These are phyloP conservation scores for Penicillium maclennaniae DNA, from an alignment of 495 filamentous ascomycete genomes.

Conservation along the genomic window DNA sequence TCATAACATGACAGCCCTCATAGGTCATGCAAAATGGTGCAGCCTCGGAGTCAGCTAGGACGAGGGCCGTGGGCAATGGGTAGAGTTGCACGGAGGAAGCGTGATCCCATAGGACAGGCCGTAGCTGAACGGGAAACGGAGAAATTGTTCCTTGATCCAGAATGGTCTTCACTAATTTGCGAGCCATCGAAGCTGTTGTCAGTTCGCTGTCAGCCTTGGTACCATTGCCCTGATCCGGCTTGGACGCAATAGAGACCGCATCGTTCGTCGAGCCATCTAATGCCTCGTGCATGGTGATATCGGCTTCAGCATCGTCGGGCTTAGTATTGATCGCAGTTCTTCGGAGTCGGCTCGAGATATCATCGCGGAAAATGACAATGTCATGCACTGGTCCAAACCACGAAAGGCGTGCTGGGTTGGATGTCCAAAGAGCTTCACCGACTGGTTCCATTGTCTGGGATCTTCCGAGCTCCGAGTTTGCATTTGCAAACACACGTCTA, in stretches of 20 bases:
- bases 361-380: conserved; percentile 80
- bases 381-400: conserved; percentile 85
- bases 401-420: conserved; percentile 74
- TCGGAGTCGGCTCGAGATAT: conserved; percentile 71
- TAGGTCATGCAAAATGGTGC: conserved; percentile 82
- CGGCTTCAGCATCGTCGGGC: conserved; percentile 18
- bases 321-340: conserved; percentile 63
- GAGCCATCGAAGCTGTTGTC: conserved; percentile 56
- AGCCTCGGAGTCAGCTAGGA: conserved; percentile 76
- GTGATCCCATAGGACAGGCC: conserved; percentile 89
- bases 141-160: conserved; percentile 88
- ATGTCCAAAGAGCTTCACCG: conserved; percentile 81
- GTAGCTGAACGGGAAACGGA: conserved; percentile 70
- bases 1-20: conserved; percentile 94
- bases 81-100: conserved; percentile 71
- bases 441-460: conserved; percentile 39
- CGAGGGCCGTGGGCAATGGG: conserved; percentile 77
- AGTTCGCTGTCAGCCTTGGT: conserved; percentile 29
- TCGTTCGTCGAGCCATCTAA: conserved; percentile 11
- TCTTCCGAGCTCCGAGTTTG: conserved; percentile 59
- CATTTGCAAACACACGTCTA: conserved; percentile 70
- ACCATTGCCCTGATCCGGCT: conserved; percentile 13
- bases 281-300: conserved; percentile 20
- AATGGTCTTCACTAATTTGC: conserved; percentile 83
- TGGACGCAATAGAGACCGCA: conserved; percentile 9